Conservation (phyloP, 345 rosid species). For the Camelina neglecta region DNA sequence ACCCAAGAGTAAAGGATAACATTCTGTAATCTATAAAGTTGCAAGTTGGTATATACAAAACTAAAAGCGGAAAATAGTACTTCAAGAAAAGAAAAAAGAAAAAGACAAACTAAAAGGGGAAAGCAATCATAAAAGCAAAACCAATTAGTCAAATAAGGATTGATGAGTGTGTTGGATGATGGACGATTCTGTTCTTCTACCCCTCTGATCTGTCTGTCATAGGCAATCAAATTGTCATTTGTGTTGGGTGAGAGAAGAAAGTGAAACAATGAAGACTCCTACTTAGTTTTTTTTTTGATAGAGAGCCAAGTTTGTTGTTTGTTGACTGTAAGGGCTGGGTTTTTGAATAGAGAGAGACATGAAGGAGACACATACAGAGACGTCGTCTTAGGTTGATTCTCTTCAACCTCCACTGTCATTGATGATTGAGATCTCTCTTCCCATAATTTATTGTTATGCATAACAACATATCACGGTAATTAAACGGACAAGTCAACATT, state of each 20-base stretch:
- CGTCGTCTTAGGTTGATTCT: conserved; percentile 10
- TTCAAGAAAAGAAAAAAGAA: neutral
- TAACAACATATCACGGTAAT: conserved; percentile 24
- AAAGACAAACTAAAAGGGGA: conserved; percentile 1
- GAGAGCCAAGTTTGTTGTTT: neutral
- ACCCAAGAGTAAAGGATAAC: conserved; percentile 4
- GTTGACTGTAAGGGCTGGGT: neutral
- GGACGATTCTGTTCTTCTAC: conserved; percentile 23
- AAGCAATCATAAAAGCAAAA: conserved; percentile 25
- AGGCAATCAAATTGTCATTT: neutral
- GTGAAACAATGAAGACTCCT: neutral
- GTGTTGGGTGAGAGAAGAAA: conserved; percentile 10
- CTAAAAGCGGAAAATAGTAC: neutral
- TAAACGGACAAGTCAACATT: conserved; percentile 13
- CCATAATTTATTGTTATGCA: conserved; percentile 10
- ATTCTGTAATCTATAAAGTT: conserved; percentile 15
- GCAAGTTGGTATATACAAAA: conserved; percentile 24
- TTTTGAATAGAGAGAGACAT: neutral
- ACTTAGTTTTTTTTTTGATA: neutral
- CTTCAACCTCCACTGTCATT: neutral
- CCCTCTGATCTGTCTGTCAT: neutral
- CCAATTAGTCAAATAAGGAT: conserved; percentile 24
- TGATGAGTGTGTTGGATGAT: conserved; percentile 11
- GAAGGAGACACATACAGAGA: neutral
- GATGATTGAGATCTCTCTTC: conserved; percentile 27